Base-by-base conservation (phyloP, 257 asterid genomes). In the Galeopsis tetrahit region DNA sequence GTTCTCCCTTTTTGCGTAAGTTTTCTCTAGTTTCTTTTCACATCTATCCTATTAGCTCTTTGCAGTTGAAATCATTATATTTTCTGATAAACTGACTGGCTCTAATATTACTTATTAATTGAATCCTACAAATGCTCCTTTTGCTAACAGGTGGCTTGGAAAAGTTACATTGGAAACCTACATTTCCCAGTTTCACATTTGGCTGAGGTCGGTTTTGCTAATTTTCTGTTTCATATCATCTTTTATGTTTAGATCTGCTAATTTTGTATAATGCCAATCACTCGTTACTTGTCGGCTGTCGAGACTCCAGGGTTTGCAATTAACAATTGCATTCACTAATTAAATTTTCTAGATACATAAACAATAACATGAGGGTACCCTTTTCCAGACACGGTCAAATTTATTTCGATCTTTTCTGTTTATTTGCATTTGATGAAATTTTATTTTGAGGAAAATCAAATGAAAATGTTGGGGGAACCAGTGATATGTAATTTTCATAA, bases 121-220 rank as follows among this genome's bases (percentile, higher is more conserved):
- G 63, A 79, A 79, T 65, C 58, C 31, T 76, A 71, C 2, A 68
- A 64, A 42, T 83, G 68, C 65, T 68, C 43, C 68, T 43, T 46
- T 40, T 32, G 63, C 28, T 44, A 40, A 44, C 80, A 94, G 99
- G 90, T 94, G 99, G 99, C 97, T 94, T 7, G 99, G 98, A 66
- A 94, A 94, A 83, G 69, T 94, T 77, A 94, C 98, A 10, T 74
- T 94, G 84, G 99, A 91, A 79, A 94, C 99, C 14, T 91, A 94
- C 62, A 94, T 91, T 77, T 94, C 99, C 66, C 99, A 94, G 92
- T 94, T 94, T 77, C 99, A 94, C 85, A 94, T 94, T 73, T 94
- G 99, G 99, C 88, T 94, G 85, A 89, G 99, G 99, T 88, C 32
- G 77, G 49, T 49, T 3, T 46, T 31, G 61, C 55, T 63, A 44